Evolutionary conservation across 2,329 filamentous ascomycete species (phyloP), one percentile per base, ranked within the genome.

Genomic region (Botrytis porri): DNA sequence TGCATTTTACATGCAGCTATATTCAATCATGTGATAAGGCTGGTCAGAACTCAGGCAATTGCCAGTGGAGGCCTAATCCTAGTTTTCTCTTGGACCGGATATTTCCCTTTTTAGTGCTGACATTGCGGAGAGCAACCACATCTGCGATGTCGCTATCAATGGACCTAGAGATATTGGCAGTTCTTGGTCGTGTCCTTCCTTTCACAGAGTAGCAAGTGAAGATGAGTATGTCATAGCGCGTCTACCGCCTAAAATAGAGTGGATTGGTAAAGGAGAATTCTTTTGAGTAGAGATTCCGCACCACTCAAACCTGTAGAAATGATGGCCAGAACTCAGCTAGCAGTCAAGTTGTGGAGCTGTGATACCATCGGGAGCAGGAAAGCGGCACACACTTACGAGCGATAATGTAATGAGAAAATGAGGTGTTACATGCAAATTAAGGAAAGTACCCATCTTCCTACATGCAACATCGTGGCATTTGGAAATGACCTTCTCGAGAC

Each of bases 21-120:
- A 14, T 32, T 62, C 12, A 69, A 72, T 75, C 74, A 75, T 75
- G 74, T 75, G 74, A 75, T 70, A 62, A 57, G 54, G 45, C 60
- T 70, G 57, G 71, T 71, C 66, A 59, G 9, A 29, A 57, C 43
- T 48, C 67, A 60, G 67, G 54, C 37, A 43, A 70, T 18, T 18
- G 43, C 35, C 37, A 45, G 20, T 45, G 54, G n/a, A 35, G 20
- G 67, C 37, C 41, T 70, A 37, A 67, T 43, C 65, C 65, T 69
- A 29, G 48, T 12, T 60, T 69, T 29, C 20, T 35, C 35, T 57
- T 69, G n/a, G 51, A 35, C 25, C 45, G 45, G 35, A 29, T 39
- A 29, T 67, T 54, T 67, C 35, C 64, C 25, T 37, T 39, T 66
- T 37, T 35, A 39, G 45, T 54, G 63, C 63, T 66, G 43, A 37